Conservation (phyloP, 345 rosid genomes). For the Leavenworthia alabamica region DNA sequence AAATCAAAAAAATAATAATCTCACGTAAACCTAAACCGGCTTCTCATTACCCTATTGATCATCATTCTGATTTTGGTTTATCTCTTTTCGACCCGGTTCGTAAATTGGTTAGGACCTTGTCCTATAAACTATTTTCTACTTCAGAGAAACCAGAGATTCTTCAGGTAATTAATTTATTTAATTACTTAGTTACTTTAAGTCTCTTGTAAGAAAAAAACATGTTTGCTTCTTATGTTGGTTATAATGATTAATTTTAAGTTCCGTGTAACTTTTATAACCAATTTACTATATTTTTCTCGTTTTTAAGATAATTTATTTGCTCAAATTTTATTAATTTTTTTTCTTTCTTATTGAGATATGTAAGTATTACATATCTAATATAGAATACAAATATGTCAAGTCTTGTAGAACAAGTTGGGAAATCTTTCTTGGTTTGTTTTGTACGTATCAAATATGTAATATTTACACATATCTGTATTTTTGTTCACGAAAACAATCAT, state of each 20-base stretch:
- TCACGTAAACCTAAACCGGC: slow-evolving; percentile 38
- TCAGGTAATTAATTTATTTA: slow-evolving; percentile 45
- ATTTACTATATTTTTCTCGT: neutral
- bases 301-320: neutral
- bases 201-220: slow-evolving; percentile 1
- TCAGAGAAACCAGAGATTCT: slow-evolving; percentile 40
- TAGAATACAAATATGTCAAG: slow-evolving; percentile 5
- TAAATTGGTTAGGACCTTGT: slow-evolving; percentile 32
- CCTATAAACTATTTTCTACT: slow-evolving; percentile 18
- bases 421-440: too few relatives aligned
- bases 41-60: slow-evolving; percentile 28
- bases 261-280: neutral
- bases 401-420: too few relatives aligned
- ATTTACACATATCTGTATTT: neutral
- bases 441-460: too few relatives aligned
- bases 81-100: slow-evolving; percentile 60
- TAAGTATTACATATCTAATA: too few relatives aligned
- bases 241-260: neutral
- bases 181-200: neutral
- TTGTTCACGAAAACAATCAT: slow-evolving; percentile 8
- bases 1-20: slow-evolving; percentile 65
- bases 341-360: neutral
- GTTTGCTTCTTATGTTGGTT: neutral
- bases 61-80: slow-evolving; percentile 34
- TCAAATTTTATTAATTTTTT: neutral